Evolutionary conservation across 2,329 filamentous ascomycete genomes (phyloP).

Genomic region (Neonectria magnoliae): DNA sequence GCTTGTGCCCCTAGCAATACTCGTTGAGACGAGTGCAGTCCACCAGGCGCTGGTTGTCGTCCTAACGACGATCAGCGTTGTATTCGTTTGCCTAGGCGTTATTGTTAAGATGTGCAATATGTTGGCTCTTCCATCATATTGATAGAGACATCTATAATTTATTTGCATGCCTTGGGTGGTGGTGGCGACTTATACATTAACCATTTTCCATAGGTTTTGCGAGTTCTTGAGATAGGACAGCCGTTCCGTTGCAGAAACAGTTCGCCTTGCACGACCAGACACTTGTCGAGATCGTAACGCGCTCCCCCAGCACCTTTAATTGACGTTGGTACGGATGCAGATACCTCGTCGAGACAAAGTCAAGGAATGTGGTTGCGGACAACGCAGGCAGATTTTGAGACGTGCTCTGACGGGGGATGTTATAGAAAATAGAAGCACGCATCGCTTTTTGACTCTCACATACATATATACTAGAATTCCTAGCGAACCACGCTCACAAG

Average conservation of each 20-base stretch:
- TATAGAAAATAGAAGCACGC: background rate
- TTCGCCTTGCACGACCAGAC: constrained; percentile 12
- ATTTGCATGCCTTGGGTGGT: no score
- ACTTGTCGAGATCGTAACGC: constrained; percentile 19
- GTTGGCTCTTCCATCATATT: no score
- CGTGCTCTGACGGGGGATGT: background rate
- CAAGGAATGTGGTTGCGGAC: constrained; percentile 13
- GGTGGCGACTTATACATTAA: constrained; percentile 4
- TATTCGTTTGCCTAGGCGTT: no score
- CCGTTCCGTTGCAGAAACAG: background rate
- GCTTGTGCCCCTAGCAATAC: no score
- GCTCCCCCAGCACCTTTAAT: constrained; percentile 12
- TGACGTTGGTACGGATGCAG: constrained; percentile 8
- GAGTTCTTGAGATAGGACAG: constrained; percentile 2
- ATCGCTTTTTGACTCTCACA: background rate
- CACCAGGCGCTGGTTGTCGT: no score
- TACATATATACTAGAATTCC: background rate
- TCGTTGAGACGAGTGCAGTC: no score
- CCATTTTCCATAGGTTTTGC: constrained; percentile 15
- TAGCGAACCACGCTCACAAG: background rate
- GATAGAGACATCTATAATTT: no score
- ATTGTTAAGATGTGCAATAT: no score
- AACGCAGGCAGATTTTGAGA: constrained; percentile 11
- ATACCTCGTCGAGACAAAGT: constrained; percentile 18
- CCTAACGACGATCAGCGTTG: no score